These are phyloP conservation scores for Epichloe sibirici DNA, from an alignment of 2,329 filamentous ascomycete genomes.

Conservation along the genomic window DNA sequence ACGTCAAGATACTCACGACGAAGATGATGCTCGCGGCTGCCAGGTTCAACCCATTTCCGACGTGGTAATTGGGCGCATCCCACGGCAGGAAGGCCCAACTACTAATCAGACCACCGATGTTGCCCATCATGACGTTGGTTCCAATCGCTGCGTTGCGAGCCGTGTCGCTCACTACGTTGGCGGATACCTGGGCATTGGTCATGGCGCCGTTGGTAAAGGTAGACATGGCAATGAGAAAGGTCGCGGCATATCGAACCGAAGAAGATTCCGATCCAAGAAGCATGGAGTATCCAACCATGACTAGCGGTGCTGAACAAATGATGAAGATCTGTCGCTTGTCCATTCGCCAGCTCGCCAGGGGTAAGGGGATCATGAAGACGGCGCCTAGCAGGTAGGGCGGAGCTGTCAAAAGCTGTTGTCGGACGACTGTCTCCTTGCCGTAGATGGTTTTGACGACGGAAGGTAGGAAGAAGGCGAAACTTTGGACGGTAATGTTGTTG, in stretches of 20 bases:
- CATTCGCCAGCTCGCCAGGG: conserved; percentile 46
- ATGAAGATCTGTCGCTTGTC: conserved; percentile 51
- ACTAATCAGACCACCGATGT: conserved; percentile 55
- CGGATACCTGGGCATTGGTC: conserved; percentile 54
- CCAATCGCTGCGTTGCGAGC: conserved; percentile 55
- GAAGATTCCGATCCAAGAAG: conserved; percentile 46
- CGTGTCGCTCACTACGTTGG: conserved; percentile 61
- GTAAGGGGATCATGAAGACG: conserved; percentile 52
- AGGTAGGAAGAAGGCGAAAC: conserved; percentile 56
- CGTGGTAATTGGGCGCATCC: conserved; percentile 54
- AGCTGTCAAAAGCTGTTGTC: conserved; percentile 57
- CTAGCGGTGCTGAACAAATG: conserved; percentile 44
- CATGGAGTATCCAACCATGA: conserved; percentile 60
- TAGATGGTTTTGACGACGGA: conserved; percentile 61
- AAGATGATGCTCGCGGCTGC: conserved; percentile 42
- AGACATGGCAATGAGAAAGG: conserved; percentile 54
- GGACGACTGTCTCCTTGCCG: conserved; percentile 38
- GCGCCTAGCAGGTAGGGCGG: conserved; percentile 59
- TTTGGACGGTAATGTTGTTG: conserved; percentile 60
- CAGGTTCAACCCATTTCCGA: conserved; percentile 60
- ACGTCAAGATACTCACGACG: conserved; percentile 32
- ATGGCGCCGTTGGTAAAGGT: conserved; percentile 53
- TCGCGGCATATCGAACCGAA: conserved; percentile 53
- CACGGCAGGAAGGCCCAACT: conserved; percentile 53
- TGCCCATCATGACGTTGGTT: conserved; percentile 57